These are phyloP conservation scores for Uncinocarpus reesii DNA, from an alignment of 2,329 filamentous ascomycete genomes.

Conservation along the genomic window DNA sequence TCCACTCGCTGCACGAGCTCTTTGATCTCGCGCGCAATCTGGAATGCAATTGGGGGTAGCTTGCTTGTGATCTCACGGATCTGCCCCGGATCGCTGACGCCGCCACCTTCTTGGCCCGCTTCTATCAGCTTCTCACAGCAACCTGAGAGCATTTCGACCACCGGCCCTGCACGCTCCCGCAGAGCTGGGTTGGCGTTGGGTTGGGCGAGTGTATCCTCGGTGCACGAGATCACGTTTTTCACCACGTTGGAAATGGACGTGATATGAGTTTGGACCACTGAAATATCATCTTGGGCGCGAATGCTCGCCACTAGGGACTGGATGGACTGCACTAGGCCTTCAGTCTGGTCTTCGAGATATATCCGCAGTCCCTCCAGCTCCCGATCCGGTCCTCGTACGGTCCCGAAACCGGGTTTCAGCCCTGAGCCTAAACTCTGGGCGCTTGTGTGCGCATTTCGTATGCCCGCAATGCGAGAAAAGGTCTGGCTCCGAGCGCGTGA, in stretches of 20 bases:
- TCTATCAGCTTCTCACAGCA: constrained; percentile 57
- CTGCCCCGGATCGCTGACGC: constrained; percentile 46
- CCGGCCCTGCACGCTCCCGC: constrained; percentile 37
- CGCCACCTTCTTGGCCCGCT: constrained; percentile 51
- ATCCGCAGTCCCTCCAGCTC: constrained; percentile 55
- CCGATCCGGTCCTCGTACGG: constrained; percentile 32
- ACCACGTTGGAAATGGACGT: constrained; percentile 60
- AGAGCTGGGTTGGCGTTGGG: constrained; percentile 41
- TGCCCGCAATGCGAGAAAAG: constrained; percentile 24
- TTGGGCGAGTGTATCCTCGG: constrained; percentile 46
- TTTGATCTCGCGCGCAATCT: constrained; percentile 72
- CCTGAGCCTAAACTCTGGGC: constrained; percentile 19
- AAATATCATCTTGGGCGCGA: constrained; percentile 53
- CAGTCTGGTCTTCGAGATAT: constrained; percentile 75
- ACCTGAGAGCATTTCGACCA: constrained; percentile 42
- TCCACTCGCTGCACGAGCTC: constrained; percentile 51
- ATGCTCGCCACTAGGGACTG: constrained; percentile 68
- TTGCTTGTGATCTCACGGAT: constrained; percentile 53
- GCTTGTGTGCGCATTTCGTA: constrained; percentile 25
- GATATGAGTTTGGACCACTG: constrained; percentile 59
- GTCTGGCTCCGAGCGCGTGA: constrained; percentile 27
- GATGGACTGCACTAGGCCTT: constrained; percentile 66
- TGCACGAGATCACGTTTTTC: constrained; percentile 57
- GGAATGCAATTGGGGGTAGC: constrained; percentile 75
- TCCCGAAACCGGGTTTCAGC: constrained; percentile 34